Evolutionary conservation across 345 rosid genomes (phyloP).

Genomic region (Lumnitzera racemosa): DNA sequence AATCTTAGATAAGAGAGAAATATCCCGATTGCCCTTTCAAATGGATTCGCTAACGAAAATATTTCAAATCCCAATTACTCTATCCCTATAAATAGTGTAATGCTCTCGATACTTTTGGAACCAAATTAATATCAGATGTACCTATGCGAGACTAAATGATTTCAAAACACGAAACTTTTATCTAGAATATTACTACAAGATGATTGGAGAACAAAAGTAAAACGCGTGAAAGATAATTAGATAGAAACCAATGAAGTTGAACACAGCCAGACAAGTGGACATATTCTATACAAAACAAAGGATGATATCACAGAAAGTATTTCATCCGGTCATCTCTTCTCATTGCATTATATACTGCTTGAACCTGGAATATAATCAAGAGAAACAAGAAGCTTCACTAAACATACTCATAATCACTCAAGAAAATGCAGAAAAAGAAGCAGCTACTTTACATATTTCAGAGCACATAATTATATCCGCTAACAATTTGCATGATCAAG

Average conservation of each 20-base stretch:
- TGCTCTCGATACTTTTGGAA: too few relatives aligned
- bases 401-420: too few relatives aligned
- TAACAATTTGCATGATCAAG: too few relatives aligned
- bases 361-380: not conserved
- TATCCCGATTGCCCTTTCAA: too few relatives aligned
- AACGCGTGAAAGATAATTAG: constrained; percentile 8
- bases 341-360: constrained; percentile 16
- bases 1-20: too few relatives aligned
- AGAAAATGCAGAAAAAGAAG: too few relatives aligned
- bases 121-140: too few relatives aligned
- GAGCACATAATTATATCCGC: too few relatives aligned
- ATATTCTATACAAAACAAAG: constrained; percentile 28
- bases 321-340: constrained; percentile 17
- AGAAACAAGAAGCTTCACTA: not conserved
- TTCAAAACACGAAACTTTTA: not conserved
- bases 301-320: constrained; percentile 6
- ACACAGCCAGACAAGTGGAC: constrained; percentile 1
- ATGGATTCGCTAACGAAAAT: too few relatives aligned
- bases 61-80: too few relatives aligned
- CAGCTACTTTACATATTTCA: too few relatives aligned
- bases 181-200: constrained; percentile 2
- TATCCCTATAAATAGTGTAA: too few relatives aligned
- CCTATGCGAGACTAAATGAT: not conserved
- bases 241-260: constrained; percentile 2
- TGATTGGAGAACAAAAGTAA: constrained; percentile 11